phyloP scores from a whole-genome alignment of 768 basidiomycete species.

The Podaxis rugospora region DNA sequence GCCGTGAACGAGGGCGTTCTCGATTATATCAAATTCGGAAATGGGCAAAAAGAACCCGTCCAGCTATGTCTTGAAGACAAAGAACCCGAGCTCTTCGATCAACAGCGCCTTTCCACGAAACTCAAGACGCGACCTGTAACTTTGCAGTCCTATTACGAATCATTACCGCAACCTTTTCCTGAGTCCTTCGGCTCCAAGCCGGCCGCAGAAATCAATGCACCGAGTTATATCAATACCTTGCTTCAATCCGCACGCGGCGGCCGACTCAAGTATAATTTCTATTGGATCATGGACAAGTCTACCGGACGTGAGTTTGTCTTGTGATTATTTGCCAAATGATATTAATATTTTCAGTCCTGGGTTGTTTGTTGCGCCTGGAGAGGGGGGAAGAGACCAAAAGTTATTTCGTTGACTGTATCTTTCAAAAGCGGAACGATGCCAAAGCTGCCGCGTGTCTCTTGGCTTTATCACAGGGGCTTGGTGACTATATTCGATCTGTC shows the following conservation, averaged over 20 bases:
- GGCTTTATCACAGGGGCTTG: conserved; percentile 61
- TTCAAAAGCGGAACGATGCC: conserved; percentile 59
- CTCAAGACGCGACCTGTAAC: conserved; percentile 21
- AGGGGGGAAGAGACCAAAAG: conserved; percentile 46
- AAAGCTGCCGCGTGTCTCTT: conserved; percentile 63
- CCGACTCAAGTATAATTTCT: conserved; percentile 36
- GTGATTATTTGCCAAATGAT: not conserved
- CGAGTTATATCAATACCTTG: conserved; percentile 47
- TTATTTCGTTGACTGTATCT: conserved; percentile 61
- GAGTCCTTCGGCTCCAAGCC: conserved; percentile 43
- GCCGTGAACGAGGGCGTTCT: conserved; percentile 52
- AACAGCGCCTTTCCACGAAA: conserved; percentile 3
- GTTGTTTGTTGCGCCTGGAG: conserved; percentile 57
- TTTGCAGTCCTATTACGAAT: conserved; percentile 58
- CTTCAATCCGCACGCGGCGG: conserved; percentile 51
- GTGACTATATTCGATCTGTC: conserved; percentile 48
- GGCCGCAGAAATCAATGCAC: conserved; percentile 48
- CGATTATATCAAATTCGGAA: conserved; percentile 54
- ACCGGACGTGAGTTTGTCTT: conserved; percentile 36
- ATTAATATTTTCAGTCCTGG: conserved; percentile 18
- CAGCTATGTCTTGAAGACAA: conserved; percentile 2
- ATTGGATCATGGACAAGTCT: conserved; percentile 34
- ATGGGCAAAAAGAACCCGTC: conserved; percentile 42
- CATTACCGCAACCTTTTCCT: conserved; percentile 61
- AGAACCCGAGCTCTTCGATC: conserved; percentile 1